Base-by-base conservation (phyloP, 2,329 filamentous ascomycete genomes). In the Colletotrichum sublineola region DNA sequence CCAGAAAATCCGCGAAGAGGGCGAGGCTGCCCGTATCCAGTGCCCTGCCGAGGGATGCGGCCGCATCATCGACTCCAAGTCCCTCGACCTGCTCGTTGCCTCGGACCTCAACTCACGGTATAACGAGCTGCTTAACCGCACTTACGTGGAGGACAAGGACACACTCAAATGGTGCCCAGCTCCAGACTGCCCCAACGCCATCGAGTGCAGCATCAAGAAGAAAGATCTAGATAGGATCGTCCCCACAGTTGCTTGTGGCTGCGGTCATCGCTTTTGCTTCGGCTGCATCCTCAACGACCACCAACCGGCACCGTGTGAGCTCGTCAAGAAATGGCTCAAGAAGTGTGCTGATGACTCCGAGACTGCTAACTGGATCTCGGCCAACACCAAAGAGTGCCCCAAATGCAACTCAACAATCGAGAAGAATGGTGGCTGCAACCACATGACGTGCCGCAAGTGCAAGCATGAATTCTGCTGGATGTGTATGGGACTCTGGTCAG, bases 391-490 rank as follows among this genome's bases (percentile, higher is more conserved):
- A 80, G 96, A 99, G 81, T 99, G 96, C 75, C 96, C 96, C 0
- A 96, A 93, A 80, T 99, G 96, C 82, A 91, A 94, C 77, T 98
- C 96, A 2, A 99, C 96, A 0, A 99, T 99, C 56, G 96, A 99
- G 84, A 99, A 99, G 89, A 99, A 99, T 76, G 95, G 95, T 64
- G 95, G 95, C 4, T 98, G 95, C 85, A 98, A 98, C 84, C 95
- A 98, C 82, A 98, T 98, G 95, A 98, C 95, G 0, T 98, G 95
- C 81, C 88, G 95, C 68, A 98, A 98, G 82, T 98, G 95, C 85
- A 94, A 95, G 79, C 92, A 98, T 79, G 95, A 98, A 79, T 98
- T 99, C 79, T 99, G 96, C 84, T 99, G 96, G 96, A 98, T 99
- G 93, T 99, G 96, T 79, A 99, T 99, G 96, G 96, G 96, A 0